Conservation (phyloP, 306 rosid genomes). For the Lupinus albus region DNA sequence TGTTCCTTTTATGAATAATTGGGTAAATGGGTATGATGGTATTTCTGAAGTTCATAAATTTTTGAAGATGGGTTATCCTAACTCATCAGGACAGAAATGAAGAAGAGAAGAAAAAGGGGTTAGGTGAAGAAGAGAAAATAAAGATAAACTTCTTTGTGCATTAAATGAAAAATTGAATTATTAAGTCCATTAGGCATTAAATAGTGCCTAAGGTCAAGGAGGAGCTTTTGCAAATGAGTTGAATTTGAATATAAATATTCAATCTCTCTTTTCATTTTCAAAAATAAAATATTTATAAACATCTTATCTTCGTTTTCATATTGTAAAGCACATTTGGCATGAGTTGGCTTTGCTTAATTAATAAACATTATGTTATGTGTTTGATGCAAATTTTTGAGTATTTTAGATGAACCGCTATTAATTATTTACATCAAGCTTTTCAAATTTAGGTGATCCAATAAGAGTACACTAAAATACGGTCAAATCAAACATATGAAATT, state of each 20-base stretch:
- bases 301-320: conserved; percentile 17
- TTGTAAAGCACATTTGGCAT: conserved; percentile 36
- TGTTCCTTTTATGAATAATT: neutral
- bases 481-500: too few relatives aligned
- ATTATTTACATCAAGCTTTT: neutral
- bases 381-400: neutral
- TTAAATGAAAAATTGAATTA: too few relatives aligned
- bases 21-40: neutral
- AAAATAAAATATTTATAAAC: neutral
- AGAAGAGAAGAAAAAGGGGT: conserved; percentile 24
- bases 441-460: too few relatives aligned
- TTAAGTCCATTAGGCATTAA: too few relatives aligned
- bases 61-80: conserved; percentile 27
- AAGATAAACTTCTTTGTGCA: too few relatives aligned
- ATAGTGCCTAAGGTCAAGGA: too few relatives aligned
- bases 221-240: neutral
- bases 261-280: neutral
- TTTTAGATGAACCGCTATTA: neutral
- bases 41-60: conserved; percentile 13
- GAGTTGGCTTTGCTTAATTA: conserved; percentile 31
- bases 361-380: too few relatives aligned
- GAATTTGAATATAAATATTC: conserved; percentile 5
- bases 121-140: too few relatives aligned
- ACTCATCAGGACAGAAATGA: conserved; percentile 25
- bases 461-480: neutral